Conservation (phyloP, 208 protist genomes). For the Acanthamoeba royreba region DNA sequence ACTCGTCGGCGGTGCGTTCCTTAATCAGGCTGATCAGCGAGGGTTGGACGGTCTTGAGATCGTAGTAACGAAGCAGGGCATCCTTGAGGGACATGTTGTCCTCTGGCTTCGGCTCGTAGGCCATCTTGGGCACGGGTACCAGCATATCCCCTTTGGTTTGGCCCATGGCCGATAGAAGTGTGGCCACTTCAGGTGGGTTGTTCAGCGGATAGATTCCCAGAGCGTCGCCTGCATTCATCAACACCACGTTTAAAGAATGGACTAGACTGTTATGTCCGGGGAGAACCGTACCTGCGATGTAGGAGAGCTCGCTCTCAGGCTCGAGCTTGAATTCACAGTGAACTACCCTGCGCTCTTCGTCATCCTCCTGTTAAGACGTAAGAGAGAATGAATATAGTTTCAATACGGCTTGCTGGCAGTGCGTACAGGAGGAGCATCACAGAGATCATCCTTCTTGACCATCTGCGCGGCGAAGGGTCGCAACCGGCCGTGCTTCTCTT, state of each 20-base stretch:
- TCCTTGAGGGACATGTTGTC: not conserved
- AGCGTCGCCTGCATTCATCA: slow-evolving; percentile 89
- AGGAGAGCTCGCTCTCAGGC: slow-evolving; percentile 12
- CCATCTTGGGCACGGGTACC: not conserved
- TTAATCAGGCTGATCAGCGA: not conserved
- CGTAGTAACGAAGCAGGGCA: not conserved
- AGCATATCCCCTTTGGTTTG: not conserved
- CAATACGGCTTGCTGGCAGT: not conserved
- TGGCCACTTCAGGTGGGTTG: slow-evolving; percentile 59
- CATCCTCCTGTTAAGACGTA: not conserved
- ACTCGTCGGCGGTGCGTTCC: not conserved
- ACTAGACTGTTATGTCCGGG: too few species aligned
- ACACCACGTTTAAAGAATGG: too few species aligned
- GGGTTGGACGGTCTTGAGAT: not conserved
- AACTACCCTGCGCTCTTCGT: not conserved
- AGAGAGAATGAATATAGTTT: not conserved
- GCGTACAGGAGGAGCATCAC: not conserved
- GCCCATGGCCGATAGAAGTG: not conserved
- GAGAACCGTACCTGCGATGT: too few species aligned
- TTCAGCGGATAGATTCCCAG: slow-evolving; percentile 91
- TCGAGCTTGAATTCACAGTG: slow-evolving; percentile 10
- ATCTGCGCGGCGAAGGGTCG: not conserved
- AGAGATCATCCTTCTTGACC: not conserved
- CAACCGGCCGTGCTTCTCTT: slow-evolving; percentile 7
- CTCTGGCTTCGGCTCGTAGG: not conserved